Base-by-base conservation (phyloP, 2,329 filamentous ascomycete species). In the Fusarium circinatum region DNA sequence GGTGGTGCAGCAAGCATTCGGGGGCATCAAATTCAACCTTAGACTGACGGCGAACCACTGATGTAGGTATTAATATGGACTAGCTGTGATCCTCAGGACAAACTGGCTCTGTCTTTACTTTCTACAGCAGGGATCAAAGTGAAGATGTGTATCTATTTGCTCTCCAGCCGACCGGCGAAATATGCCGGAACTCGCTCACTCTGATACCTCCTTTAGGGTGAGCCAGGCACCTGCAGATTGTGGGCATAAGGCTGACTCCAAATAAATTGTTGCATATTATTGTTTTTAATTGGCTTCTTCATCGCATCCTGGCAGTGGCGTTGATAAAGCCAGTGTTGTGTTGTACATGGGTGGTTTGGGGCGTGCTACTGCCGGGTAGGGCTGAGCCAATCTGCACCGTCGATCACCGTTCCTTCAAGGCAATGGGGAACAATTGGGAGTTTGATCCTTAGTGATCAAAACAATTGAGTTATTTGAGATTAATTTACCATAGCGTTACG, bases 401-500 rank as follows among this genome's bases (percentile, higher is more conserved):
- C 22, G 34, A 54, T 54, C 51, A 14, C 20, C 7, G 10, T 4
- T 17, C 24, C 22, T 14, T 18, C 3, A 2, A 5, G 17, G 8
- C 24, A 34, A 51, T 1, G 6, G n/a, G 8, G 10, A 34, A 52
- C 8, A 52, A 14, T 6, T 24, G 30, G n/a, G 13, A 11, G 9
- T 26, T 26, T 52, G 1, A 6, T 34, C n/a, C 1, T 24, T 15
- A 1, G 30, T 26, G 13, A 9, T 26, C 9, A 22, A 20, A 4
- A 12, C 1, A 26, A 9, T 26, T 20, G 7, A 18, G 28, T 1
- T 18, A 7, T 32, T 12, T 14, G 30, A 12, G 5, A 8, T 4
- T 6, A 4, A 9, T 34, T 8, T 34, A 17, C 8, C 0, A 34
- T 1, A 34, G 1, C 1, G 0, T 34, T 34, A 17, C 0, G 3